A percentile compares a stretch with the other conserved stretches of the same genome.
These are phyloP conservation scores for Thelonectria olida DNA, from an alignment of 2,329 filamentous ascomycete species.

Conservation along the genomic window DNA sequence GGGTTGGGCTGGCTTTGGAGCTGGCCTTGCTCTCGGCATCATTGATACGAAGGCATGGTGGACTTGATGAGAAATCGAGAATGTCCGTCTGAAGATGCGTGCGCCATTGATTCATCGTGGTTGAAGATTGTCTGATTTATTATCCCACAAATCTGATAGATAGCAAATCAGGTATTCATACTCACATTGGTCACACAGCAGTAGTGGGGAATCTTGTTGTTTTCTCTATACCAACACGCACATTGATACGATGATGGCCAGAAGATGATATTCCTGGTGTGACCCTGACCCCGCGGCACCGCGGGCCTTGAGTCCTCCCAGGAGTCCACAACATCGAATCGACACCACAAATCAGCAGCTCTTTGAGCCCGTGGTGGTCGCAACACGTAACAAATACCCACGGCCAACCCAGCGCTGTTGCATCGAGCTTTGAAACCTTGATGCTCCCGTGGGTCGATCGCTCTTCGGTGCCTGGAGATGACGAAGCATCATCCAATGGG, in stretches of 20 bases:
- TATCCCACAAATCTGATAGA: not conserved
- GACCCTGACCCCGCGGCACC: not conserved
- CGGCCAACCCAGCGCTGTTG: not conserved
- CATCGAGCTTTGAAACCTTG: conserved; percentile 5
- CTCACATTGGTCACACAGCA: conserved; percentile 6
- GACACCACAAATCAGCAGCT: conserved; percentile 9
- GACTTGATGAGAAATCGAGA: no score
- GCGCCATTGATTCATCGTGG: not conserved
- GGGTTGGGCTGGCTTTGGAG: no score
- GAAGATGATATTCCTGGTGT: not conserved
- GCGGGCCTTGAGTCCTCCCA: conserved; percentile 1
- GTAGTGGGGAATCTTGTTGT: not conserved
- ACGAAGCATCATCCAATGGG: conserved; percentile 29
- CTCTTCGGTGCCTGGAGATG: conserved; percentile 23
- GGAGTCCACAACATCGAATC: not conserved
- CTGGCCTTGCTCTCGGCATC: conserved; percentile 4
- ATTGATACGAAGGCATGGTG: conserved; percentile 24
- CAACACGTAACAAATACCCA: conserved; percentile 15
- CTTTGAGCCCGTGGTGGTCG: not conserved
- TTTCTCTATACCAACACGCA: not conserved
- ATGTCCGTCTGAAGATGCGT: conserved; percentile 18
- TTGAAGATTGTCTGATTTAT: conserved; percentile 14
- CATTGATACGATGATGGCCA: not conserved
- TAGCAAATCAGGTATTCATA: not conserved
- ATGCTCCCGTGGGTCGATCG: conserved; percentile 23